Conservation (phyloP, 202 grass and related monocot genomes). For the Alloteropsis angusta region DNA sequence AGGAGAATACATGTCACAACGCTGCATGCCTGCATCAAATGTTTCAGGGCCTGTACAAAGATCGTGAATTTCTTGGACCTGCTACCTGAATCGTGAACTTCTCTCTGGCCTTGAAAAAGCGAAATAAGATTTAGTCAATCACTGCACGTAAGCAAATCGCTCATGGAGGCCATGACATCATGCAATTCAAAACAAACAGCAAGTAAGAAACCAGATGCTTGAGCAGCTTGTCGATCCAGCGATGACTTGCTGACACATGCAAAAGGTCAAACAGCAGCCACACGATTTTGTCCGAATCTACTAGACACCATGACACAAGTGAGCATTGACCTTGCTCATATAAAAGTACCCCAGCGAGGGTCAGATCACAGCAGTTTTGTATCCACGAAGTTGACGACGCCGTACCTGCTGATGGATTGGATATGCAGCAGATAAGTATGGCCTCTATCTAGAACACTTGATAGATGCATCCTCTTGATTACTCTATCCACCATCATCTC, state of each 20-base stretch:
- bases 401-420: neutral
- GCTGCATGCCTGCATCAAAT: too few relatives aligned
- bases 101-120: neutral
- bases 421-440: neutral
- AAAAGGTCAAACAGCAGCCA: constrained; percentile 5
- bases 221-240: neutral
- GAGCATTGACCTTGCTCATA: neutral
- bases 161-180: neutral
- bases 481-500: neutral
- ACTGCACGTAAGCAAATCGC: neutral
- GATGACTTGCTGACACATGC: constrained; percentile 8
- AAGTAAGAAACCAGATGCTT: neutral
- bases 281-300: neutral
- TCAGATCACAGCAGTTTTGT: constrained; percentile 11
- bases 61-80: too few relatives aligned
- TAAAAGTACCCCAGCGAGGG: neutral
- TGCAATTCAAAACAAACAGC: neutral
- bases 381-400: neutral
- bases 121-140: neutral
- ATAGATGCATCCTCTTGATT: neutral
- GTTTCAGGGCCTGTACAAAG: too few relatives aligned
- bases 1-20: neutral
- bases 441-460: neutral
- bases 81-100: neutral
- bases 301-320: neutral